phyloP scores from a whole-genome alignment of 768 basidiomycete genomes.

The Amanita inopinata region DNA sequence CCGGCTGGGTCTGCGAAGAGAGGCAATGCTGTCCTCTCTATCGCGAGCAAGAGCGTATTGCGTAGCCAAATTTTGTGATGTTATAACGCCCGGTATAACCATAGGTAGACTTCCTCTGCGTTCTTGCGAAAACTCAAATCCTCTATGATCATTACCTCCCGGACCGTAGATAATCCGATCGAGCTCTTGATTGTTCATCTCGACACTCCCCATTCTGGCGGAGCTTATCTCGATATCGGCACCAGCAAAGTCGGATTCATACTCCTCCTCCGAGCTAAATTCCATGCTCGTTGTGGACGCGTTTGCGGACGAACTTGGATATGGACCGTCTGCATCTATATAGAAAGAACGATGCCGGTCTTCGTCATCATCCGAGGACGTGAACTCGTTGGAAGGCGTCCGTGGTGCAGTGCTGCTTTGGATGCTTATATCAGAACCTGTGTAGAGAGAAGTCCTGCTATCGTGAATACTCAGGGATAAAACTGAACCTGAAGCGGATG shows the following conservation, averaged over 20 bases:
- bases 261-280: constrained; percentile 40
- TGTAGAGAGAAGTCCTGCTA: constrained; percentile 19
- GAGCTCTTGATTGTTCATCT: constrained; percentile 15
- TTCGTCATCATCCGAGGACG: constrained; percentile 26
- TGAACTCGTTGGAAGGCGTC: constrained; percentile 26
- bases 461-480: constrained; percentile 30
- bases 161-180: constrained; percentile 6
- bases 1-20: constrained; percentile 50
- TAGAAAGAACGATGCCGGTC: constrained; percentile 22
- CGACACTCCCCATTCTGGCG: constrained; percentile 24
- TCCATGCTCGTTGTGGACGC: constrained; percentile 23
- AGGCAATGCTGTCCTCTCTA: constrained; percentile 48
- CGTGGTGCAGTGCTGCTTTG: constrained; percentile 24
- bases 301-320: constrained; percentile 18
- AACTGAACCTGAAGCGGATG: constrained; percentile 33
- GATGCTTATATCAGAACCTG: constrained; percentile 19
- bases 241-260: constrained; percentile 24
- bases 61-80: constrained; percentile 12
- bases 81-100: constrained; percentile 36
- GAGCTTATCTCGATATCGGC: constrained; percentile 31
- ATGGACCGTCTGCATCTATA: constrained; percentile 15
- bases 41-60: constrained; percentile 25
- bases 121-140: neutral
- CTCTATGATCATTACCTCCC: constrained; percentile 15
- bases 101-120: constrained; percentile 55